phyloP scores from a whole-genome alignment of 176 grass and related monocot genomes.

The Bonia amplexicaulis region DNA sequence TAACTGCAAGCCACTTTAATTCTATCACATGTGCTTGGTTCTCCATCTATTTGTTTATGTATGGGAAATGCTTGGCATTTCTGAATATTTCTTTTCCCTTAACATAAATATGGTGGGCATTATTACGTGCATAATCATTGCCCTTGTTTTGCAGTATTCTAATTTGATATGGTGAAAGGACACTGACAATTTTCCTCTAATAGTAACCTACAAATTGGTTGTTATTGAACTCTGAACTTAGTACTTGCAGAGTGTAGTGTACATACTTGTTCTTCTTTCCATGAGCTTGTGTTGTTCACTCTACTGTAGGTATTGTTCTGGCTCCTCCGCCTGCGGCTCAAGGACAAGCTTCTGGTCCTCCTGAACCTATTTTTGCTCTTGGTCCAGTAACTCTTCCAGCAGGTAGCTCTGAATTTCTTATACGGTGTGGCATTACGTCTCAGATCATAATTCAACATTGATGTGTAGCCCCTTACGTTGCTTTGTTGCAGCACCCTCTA shows the following conservation, averaged over 20 bases:
- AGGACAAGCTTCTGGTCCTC: slow-evolving; percentile 51
- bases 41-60: neutral
- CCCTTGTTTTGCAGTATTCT: slow-evolving; percentile 1
- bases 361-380: slow-evolving; percentile 28
- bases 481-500: slow-evolving; percentile 27
- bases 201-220: neutral
- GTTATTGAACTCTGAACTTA: neutral
- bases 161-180: neutral
- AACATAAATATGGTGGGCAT: neutral
- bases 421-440: neutral
- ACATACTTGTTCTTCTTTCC: neutral
- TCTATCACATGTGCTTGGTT: slow-evolving; percentile 11
- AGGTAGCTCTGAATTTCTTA: slow-evolving; percentile 39
- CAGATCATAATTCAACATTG: neutral
- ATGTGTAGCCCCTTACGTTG: slow-evolving; percentile 12
- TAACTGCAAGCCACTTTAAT: neutral
- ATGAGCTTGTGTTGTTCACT: slow-evolving; percentile 19
- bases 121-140: slow-evolving; percentile 1
- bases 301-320: slow-evolving; percentile 46
- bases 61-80: neutral
- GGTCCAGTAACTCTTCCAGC: slow-evolving; percentile 40
- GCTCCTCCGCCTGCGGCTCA: slow-evolving; percentile 32
- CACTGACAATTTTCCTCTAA: neutral
- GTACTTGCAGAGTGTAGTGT: neutral
- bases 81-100: neutral